Evolutionary conservation across 1,139 yeast species (phyloP), one percentile per base, ranked within the genome.

Genomic region (Geotrichum candidum): DNA sequence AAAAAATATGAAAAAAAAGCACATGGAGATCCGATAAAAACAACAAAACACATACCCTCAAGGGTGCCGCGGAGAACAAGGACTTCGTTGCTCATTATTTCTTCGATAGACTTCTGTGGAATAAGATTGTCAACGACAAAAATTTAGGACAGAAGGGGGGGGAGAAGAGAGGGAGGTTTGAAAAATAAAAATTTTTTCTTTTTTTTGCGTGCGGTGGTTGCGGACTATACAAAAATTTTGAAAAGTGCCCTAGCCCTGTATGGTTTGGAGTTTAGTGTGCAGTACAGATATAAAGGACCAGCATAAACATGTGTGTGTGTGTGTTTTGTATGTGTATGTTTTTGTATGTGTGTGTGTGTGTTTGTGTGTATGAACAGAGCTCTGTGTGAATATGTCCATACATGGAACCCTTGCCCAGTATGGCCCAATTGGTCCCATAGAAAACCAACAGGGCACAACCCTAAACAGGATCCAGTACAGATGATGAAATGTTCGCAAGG

Each of bases 11-110:
- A 38, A 38, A 48, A 23, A 46, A 48, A 48, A 22, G 3, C 9
- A 22, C 3, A 50, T 18, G 18, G 18, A 18, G 18, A 18, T 18
- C 18, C 18, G 18, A 18, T 18, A 23, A 22, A 23, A 18, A 11
- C 15, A n/a, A 25, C 5, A 41, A 41, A 41, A 15, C 23, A 54
- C 57, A 23, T 54, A 54, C 57, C 97, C 84, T 92, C 97, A 80
- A 94, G 89, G 86, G 98, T 90, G 81, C 97, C 98, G 87, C 97
- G 92, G 81, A 94, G 90, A 81, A 92, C 97, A 84, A 94, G 87
- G 87, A 92, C 96, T 89, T 92, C 97, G 73, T 72, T 72, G 68
- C 73, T 71, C 73, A 70, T 70, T 10, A 23, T 54, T 41, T 53
- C 46, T 54, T 54, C 57, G 57, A 54, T 54, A 41, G 57, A 54